Percentiles rank a stretch among this genome's conserved stretches.
These are phyloP conservation scores for Erodium maritimum DNA, from an alignment of 345 rosid species.

Conservation along the genomic window DNA sequence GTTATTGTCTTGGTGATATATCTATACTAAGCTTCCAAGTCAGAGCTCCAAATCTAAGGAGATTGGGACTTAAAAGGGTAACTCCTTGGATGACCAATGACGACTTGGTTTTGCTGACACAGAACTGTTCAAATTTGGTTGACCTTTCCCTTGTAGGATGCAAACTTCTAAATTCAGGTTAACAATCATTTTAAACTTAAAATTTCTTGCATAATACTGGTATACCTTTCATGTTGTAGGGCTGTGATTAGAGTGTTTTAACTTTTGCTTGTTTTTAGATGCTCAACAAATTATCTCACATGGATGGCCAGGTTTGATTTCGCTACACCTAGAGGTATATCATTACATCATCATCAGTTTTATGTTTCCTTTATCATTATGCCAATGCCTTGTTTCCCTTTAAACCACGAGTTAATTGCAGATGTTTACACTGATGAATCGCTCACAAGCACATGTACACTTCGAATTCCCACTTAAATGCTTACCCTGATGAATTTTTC, in stretches of 20 bases:
- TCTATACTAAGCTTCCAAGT: slow-evolving; percentile 41
- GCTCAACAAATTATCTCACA: slow-evolving; percentile 45
- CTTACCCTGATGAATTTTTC: too few species aligned
- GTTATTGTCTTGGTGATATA: slow-evolving; percentile 69
- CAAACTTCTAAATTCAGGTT: slow-evolving; percentile 48
- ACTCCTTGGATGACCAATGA: slow-evolving; percentile 63
- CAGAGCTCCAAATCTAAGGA: slow-evolving; percentile 34
- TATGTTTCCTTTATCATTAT: background rate
- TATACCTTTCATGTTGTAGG: background rate
- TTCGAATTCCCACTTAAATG: too few species aligned
- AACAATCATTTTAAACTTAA: slow-evolving; percentile 6
- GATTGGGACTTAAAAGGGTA: slow-evolving; percentile 59
- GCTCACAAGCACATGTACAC: too few species aligned
- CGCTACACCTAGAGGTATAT: slow-evolving; percentile 62
- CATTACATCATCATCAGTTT: slow-evolving; percentile 15
- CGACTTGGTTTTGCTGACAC: slow-evolving; percentile 48
- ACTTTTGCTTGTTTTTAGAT: slow-evolving; percentile 23
- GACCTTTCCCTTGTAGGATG: slow-evolving; percentile 63
- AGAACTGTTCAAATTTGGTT: slow-evolving; percentile 34
- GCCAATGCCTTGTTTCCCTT: too few species aligned
- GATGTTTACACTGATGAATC: too few species aligned
- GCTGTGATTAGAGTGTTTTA: slow-evolving; percentile 4
- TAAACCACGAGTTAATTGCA: too few species aligned
- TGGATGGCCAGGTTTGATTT: slow-evolving; percentile 71
- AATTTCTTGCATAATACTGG: background rate